Evolutionary conservation across 495 filamentous ascomycete species (phyloP), one percentile per base, ranked within the genome.

Genomic region (Margaritispora aquatica): DNA sequence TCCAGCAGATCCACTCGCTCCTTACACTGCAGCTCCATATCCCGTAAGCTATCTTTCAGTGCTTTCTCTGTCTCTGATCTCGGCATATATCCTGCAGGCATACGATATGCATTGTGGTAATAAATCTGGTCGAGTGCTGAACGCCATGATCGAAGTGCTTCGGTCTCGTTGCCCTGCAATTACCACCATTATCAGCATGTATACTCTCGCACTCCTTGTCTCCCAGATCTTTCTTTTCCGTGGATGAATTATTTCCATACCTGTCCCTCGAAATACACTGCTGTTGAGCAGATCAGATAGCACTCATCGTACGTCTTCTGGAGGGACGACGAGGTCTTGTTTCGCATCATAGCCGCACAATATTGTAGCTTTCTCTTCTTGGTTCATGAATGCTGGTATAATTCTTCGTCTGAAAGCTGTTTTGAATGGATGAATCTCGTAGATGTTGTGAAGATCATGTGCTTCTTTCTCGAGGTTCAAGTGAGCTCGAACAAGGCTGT

Each of bases 291-390:
- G 63, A 86, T 88, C 57, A 96, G 77, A 73, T 96, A 96, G 72
- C 88, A 90, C 67, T 97, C 90, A 76, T 97, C 92, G 74, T 97
- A 97, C 57, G 90, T 96, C 81, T 96, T 97, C 77, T 97, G 94
- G 71, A 97, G 79, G 55, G 85, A 84, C 70, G 90, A 86, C 62
- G 84, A 78, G 47, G 82, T 80, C 69, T 87, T 90, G 77, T 82
- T 87, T 75, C 89, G 88, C 83, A 93, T 89, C 88, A 68, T 68
- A 50, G 26, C 63, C 58, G 54, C 53, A 50, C 57, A 34, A 50
- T 38, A 51, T 26, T 19, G 31, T 29, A 34, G 1, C 21, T 23
- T 24, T 22, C 54, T 15, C 52, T 51, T 20, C 41, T 20, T 9
- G 9, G 58, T 23, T 57, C 58, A 64, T 63, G 50, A n/a, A n/a